Conservation (phyloP, 169 alveolate genomes). For the Cyclospora cayetanensis region DNA sequence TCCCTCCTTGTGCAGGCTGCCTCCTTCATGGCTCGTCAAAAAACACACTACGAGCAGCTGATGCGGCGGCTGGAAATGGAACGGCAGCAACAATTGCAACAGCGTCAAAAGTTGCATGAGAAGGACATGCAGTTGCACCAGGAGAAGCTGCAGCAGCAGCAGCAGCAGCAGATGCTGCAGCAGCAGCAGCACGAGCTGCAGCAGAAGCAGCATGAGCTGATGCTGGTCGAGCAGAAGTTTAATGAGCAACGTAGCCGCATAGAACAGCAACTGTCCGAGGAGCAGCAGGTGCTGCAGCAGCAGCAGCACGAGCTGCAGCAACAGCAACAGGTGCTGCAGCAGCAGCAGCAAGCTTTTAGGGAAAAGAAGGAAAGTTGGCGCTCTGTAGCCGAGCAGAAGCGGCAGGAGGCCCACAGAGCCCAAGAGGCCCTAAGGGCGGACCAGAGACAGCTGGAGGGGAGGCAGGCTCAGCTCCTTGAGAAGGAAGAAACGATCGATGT, state of each 20-base stretch:
- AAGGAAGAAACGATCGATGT: neutral
- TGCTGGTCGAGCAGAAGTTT: neutral
- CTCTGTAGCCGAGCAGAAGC: neutral
- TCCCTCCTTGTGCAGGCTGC: conserved; percentile 4
- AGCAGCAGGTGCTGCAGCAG: conserved; percentile 11
- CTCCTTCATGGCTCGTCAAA: neutral
- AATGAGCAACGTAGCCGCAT: neutral
- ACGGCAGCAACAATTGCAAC: conserved; percentile 16
- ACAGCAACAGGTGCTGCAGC: neutral
- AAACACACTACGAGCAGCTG: conserved; percentile 21
- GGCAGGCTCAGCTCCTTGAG: neutral
- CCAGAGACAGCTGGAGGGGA: neutral
- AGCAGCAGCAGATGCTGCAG: neutral
- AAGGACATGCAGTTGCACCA: neutral
- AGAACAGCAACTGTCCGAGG: neutral
- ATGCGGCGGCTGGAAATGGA: neutral
- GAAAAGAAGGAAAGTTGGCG: neutral
- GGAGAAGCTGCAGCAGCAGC: neutral
- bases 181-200: neutral
- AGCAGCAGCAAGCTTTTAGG: neutral
- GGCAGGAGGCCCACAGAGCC: neutral
- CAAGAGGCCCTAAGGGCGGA: neutral
- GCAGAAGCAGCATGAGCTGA: conserved; percentile 13
- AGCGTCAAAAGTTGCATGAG: neutral
- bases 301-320: conserved; percentile 1